Evolutionary conservation across 2,329 filamentous ascomycete genomes (phyloP), one percentile per base, ranked within the genome.

Genomic region (Fusarium begoniae): DNA sequence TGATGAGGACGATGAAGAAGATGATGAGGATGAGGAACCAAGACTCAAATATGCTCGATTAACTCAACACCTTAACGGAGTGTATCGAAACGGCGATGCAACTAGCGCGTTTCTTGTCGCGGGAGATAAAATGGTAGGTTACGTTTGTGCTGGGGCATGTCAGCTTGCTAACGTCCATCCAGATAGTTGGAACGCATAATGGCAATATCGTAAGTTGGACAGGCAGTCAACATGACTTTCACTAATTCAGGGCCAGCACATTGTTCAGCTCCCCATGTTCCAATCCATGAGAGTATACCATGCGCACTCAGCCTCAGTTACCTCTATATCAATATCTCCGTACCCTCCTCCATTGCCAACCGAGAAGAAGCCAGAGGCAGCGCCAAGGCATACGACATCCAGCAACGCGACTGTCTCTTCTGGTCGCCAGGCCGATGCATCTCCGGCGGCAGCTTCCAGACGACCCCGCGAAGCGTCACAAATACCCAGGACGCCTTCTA

Each of bases 41-140:
- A 93, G 92, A 79, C 89, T 99, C 78, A 99, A 99, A 83, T 98
- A 98, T 82, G 93, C 92, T 57, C 92, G 94, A 55, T 84, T 98
- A 76, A 98, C 96, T 13, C 92, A 91, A 69, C 92, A 92, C 78
- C 85, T 99, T 70, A 90, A 89, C 32, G 86, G 92, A 48, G 90
- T 98, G 40, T 99, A 99, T 84, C 92, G 95, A 66, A 98, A 97
- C 84, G 95, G 94, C 77, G 96, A 99, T 88, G 94, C 95, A 76
- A 98, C 96, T 32, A 98, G 95, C 82, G 87, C 94, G 14, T 98
- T 98, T 81, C 85, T 97, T 56, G 94, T 97, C 56, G 93, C 93
- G 45, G 96, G 96, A 59, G 96, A 99, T 86, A 98, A 98, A 86
- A 97, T 98, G 96, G 94, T 96, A 87, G 78, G 86, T 63, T 43